These are phyloP conservation scores for Sarocladium kiliense DNA, from an alignment of 2,329 filamentous ascomycete species.

Conservation along the genomic window DNA sequence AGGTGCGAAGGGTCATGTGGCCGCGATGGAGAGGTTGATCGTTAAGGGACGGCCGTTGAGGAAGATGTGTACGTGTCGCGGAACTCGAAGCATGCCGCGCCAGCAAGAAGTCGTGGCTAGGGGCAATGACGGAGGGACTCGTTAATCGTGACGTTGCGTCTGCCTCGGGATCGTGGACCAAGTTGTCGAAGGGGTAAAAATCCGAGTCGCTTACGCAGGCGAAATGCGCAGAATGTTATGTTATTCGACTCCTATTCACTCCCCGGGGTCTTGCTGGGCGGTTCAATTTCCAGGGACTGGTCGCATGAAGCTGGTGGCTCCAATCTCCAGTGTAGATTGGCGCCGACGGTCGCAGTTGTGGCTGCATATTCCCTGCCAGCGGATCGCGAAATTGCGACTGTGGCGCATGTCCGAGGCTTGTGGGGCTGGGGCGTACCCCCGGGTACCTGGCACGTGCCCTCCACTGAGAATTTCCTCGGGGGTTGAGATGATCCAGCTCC, in stretches of 20 bases:
- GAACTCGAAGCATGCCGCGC: not conserved
- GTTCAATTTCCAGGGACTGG: conserved; percentile 5
- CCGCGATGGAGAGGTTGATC: not conserved
- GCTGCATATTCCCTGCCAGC: not conserved
- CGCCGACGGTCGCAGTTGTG: not conserved
- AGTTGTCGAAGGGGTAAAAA: not conserved
- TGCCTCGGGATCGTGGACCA: not conserved
- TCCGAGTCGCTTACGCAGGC: not conserved
- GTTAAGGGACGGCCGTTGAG: not conserved
- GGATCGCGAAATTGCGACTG: conserved; percentile 8
- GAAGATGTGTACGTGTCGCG: not conserved
- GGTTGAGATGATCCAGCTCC: not conserved
- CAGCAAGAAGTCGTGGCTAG: not conserved
- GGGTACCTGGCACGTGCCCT: not conserved
- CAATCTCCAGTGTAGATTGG: conserved; percentile 8
- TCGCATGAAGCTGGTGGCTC: conserved; percentile 9
- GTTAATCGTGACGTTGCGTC: not conserved
- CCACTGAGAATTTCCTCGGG: too few species aligned
- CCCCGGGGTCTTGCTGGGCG: not conserved
- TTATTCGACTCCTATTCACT: not conserved
- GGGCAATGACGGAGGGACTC: not conserved
- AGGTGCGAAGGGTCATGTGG: not conserved
- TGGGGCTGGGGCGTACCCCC: not conserved
- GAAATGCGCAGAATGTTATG: not conserved
- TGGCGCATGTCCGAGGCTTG: conserved; percentile 1